Conservation (phyloP, 1,139 yeast species). For the Yamadazyma atmosphaerica region DNA sequence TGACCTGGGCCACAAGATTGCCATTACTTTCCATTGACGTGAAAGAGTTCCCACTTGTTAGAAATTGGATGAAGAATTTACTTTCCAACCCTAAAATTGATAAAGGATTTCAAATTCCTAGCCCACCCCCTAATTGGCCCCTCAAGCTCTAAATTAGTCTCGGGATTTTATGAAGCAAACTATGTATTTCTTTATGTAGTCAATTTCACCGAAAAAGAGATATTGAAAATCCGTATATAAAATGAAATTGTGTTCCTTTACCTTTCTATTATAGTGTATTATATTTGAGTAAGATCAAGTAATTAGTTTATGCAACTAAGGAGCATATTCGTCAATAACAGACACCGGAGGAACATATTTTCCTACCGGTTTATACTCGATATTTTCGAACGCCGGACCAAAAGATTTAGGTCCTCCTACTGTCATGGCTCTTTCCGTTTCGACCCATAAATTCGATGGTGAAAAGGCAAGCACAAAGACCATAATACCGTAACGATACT, state of each 20-base stretch:
- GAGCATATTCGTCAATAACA: conserved; percentile 37
- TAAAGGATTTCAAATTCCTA: conserved; percentile 24
- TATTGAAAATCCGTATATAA: too few relatives aligned
- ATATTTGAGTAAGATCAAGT: too few relatives aligned
- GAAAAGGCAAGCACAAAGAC: conserved; percentile 44
- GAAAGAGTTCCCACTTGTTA: conserved; percentile 42
- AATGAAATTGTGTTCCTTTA: too few relatives aligned
- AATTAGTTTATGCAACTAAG: too few relatives aligned
- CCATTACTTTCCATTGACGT: conserved; percentile 32
- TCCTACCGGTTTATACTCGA: conserved; percentile 37
- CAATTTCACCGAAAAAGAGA: too few relatives aligned
- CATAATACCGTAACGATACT: conserved; percentile 39
- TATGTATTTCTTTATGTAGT: too few relatives aligned
- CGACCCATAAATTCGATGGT: conserved; percentile 40
- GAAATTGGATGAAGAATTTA: conserved; percentile 46
- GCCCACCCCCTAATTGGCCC: conserved; percentile 10
- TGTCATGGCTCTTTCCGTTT: conserved; percentile 29
- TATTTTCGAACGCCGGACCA: conserved; percentile 27
- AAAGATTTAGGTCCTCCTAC: conserved; percentile 44
- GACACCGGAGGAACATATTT: conserved; percentile 30
- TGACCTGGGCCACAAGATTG: conserved; percentile 34
- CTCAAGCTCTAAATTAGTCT: too few relatives aligned
- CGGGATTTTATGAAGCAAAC: too few relatives aligned
- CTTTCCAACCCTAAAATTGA: conserved; percentile 36
- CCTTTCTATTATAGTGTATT: too few relatives aligned